Base-by-base conservation (phyloP, 73 alveolate genomes). In the Paramecium pentaurelia region DNA sequence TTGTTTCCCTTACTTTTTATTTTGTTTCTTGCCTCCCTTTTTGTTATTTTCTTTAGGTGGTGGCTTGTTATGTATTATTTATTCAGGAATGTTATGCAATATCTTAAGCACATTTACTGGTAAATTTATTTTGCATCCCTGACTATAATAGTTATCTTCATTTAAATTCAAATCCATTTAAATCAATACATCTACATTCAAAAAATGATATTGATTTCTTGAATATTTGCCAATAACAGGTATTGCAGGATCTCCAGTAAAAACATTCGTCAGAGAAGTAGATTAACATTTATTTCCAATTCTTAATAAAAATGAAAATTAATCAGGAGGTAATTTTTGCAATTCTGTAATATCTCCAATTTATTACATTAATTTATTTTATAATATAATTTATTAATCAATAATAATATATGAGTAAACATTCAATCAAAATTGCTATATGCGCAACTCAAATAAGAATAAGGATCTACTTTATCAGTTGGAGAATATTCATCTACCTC, bases 161-260 rank as follows among this genome's bases (percentile, higher is more conserved):
- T 18, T 80, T 1, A 20, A 22, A 11, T 80, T 18, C n/a, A 80
- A 80, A 80, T 38, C 91, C 42, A 80, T 20, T 12, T 80, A 22
- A 12, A 80, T 22, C 22, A 80, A 8, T 0, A 4, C 27, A 25
- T 80, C 77, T 47, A 77, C 58, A 45, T 45, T 80, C 16, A 80
- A 80, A 49, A 25, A 80, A 47, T 25, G 91, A 45, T 80, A 45
- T 80, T 80, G 32, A 47, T 80, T 80, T 8, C 91, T 22, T 6
- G 75, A 80, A 47, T 44, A 80, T 27, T 80, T 80, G 3, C 91
- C 75, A 27, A 80, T 80, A 1, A 44, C n/a, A 20, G 77, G 77
- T 20, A 80, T 80, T 8, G 70, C 71, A 34, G 70, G 71, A 38
- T 77, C 89, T 9, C 89, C 89, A 14, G 91, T 44, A 22, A 80